Evolutionary conservation across 805 yeast genomes (phyloP).

Genomic region (Tetrapisispora namnaoensis): DNA sequence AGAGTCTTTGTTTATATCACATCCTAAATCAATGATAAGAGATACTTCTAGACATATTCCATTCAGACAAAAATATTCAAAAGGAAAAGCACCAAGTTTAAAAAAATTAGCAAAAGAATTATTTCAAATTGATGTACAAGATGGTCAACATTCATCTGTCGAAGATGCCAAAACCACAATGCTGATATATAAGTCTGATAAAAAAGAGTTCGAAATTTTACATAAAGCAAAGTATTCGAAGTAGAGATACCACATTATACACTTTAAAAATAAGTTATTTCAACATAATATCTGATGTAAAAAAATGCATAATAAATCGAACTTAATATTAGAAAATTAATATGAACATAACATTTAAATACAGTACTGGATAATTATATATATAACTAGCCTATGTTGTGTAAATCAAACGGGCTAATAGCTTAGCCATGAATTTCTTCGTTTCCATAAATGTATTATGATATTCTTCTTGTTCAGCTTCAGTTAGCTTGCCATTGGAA

Average conservation of each 20-base stretch:
- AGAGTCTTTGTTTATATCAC: constrained; percentile 54
- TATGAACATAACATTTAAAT: too few relatives aligned
- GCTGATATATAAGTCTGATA: constrained; percentile 59
- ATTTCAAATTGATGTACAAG: constrained; percentile 54
- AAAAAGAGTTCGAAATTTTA: constrained; percentile 48
- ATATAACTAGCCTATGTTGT: constrained; percentile 5
- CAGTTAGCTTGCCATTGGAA: constrained; percentile 5
- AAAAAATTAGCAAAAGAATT: constrained; percentile 53
- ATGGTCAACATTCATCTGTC: constrained; percentile 72
- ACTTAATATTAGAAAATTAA: neutral
- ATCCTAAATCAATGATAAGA: constrained; percentile 52
- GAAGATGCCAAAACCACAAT: constrained; percentile 88
- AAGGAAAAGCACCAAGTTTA: constrained; percentile 65
- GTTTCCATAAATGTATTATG: neutral
- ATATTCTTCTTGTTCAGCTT: neutral
- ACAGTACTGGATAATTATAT: neutral
- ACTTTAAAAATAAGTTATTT: neutral
- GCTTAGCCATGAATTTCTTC: constrained; percentile 2
- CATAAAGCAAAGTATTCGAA: constrained; percentile 10
- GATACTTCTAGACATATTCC: constrained; percentile 63
- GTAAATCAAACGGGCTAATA: constrained; percentile 3
- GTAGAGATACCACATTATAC: neutral
- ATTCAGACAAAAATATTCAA: constrained; percentile 44
- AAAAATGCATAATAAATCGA: neutral
- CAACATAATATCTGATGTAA: neutral